These are phyloP conservation scores for Chamaecyparis obtusa DNA, from an alignment of 75 land plant species.

Conservation along the genomic window DNA sequence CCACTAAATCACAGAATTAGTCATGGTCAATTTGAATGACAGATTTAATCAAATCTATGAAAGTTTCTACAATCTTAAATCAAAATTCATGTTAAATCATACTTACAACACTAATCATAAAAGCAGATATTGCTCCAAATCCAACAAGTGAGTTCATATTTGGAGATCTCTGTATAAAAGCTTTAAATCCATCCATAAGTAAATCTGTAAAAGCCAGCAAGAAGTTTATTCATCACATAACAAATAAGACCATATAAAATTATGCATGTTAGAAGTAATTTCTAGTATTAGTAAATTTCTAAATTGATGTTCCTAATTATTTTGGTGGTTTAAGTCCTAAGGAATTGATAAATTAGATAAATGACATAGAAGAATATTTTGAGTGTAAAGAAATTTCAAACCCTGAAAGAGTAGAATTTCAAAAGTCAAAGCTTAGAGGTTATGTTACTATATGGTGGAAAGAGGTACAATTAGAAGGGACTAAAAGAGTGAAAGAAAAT, in stretches of 20 bases:
- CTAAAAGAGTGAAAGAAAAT: too few relatives aligned
- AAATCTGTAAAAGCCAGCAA: slow-evolving; percentile 43
- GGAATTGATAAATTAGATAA: too few relatives aligned
- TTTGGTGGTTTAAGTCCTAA: too few relatives aligned
- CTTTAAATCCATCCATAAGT: slow-evolving; percentile 77
- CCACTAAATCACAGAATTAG: neutral
- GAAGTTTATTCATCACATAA: neutral
- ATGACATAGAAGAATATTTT: too few relatives aligned
- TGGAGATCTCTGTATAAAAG: slow-evolving; percentile 76
- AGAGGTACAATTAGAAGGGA: too few relatives aligned
- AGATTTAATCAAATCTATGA: neutral
- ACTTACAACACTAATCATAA: slow-evolving; percentile 80
- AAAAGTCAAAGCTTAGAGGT: too few relatives aligned
- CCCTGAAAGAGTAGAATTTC: too few relatives aligned
- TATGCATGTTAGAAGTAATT: neutral
- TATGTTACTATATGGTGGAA: too few relatives aligned
- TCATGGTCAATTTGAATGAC: neutral
- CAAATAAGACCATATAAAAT: neutral
- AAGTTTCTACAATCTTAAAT: neutral
- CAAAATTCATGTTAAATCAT: neutral
- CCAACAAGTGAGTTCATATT: slow-evolving; percentile 99
- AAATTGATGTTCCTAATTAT: too few relatives aligned
- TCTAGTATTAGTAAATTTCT: too few relatives aligned
- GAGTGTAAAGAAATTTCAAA: too few relatives aligned
- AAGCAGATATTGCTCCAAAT: slow-evolving; percentile 88